These are phyloP conservation scores for Neodidymelliopsis sp. DNA, from an alignment of 2,329 filamentous ascomycete genomes.

Conservation along the genomic window DNA sequence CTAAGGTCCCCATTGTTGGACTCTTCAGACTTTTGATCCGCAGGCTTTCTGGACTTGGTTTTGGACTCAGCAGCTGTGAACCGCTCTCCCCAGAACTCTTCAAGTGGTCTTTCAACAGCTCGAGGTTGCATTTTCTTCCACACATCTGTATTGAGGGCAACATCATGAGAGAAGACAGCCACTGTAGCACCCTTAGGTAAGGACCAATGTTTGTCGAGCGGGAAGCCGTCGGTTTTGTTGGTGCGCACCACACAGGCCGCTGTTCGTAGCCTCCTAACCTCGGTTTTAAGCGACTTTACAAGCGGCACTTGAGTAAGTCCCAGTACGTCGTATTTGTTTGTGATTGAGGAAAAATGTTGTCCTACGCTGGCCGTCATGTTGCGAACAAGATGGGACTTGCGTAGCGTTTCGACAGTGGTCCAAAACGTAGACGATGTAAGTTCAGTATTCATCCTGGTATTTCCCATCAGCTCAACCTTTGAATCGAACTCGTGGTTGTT, in stretches of 20 bases:
- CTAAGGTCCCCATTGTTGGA: conserved; percentile 4
- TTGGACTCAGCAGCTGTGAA: conserved; percentile 26
- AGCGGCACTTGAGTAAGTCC: conserved; percentile 26
- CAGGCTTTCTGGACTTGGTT: background rate
- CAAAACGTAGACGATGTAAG: conserved; percentile 33
- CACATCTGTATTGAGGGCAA: conserved; percentile 31
- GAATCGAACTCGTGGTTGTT: background rate
- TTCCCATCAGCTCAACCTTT: conserved; percentile 7
- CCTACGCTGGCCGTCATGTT: conserved; percentile 22
- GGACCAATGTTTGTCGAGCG: conserved; percentile 32
- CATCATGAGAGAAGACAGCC: conserved; percentile 32
- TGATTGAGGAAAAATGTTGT: conserved; percentile 16
- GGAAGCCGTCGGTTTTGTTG: conserved; percentile 16
- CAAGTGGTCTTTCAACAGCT: conserved; percentile 27
- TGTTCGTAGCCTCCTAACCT: conserved; percentile 33
- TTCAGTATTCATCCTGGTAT: conserved; percentile 24
- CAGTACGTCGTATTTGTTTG: conserved; percentile 25
- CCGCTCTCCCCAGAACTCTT: conserved; percentile 39
- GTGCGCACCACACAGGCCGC: conserved; percentile 22
- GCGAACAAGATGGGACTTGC: conserved; percentile 27
- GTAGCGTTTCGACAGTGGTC: conserved; percentile 33
- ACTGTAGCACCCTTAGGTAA: conserved; percentile 26
- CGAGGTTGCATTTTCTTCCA: conserved; percentile 33
- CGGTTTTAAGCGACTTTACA: conserved; percentile 35
- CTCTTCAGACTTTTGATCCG: conserved; percentile 1